phyloP scores from a whole-genome alignment of 129 eudicot species.

The Ambrosia artemisiifolia region DNA sequence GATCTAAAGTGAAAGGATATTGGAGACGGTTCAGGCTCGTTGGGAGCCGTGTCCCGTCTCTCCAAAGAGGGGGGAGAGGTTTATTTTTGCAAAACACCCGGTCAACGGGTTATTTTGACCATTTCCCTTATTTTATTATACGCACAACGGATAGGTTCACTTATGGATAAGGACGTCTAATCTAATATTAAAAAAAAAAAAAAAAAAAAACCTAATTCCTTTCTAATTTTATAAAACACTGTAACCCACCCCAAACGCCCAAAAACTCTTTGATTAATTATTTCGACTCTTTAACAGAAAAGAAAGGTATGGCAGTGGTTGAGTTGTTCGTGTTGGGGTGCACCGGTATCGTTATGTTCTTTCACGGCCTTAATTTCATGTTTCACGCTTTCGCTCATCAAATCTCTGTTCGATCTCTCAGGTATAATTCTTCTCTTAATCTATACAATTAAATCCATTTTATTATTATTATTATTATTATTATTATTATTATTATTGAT shows the following conservation, averaged over 20 bases:
- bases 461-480: not conserved
- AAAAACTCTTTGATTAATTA: not conserved
- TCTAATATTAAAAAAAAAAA: not conserved
- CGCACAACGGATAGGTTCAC: not conserved
- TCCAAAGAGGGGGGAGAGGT: too few relatives aligned
- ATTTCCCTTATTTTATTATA: too few relatives aligned
- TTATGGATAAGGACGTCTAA: not conserved
- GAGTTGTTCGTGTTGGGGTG: conserved; percentile 58
- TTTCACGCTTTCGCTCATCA: conserved; percentile 58
- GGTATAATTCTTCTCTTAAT: conserved; percentile 26
- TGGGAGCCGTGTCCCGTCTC: too few relatives aligned
- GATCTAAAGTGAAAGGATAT: too few relatives aligned
- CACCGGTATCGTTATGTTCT: conserved; percentile 60
- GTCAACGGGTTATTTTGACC: too few relatives aligned
- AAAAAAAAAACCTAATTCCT: not conserved
- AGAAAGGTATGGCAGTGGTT: conserved; percentile 28
- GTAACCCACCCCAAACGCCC: not conserved
- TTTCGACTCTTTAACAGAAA: not conserved
- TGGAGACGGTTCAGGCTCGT: too few relatives aligned
- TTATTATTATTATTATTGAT: not conserved
- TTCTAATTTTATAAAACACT: not conserved
- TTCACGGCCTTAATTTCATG: conserved; percentile 69
- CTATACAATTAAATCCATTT: not conserved
- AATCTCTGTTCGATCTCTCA: conserved; percentile 49
- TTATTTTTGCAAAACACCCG: too few relatives aligned